phyloP scores from a whole-genome alignment of 2,329 filamentous ascomycete genomes.

The Oidium heveae region DNA sequence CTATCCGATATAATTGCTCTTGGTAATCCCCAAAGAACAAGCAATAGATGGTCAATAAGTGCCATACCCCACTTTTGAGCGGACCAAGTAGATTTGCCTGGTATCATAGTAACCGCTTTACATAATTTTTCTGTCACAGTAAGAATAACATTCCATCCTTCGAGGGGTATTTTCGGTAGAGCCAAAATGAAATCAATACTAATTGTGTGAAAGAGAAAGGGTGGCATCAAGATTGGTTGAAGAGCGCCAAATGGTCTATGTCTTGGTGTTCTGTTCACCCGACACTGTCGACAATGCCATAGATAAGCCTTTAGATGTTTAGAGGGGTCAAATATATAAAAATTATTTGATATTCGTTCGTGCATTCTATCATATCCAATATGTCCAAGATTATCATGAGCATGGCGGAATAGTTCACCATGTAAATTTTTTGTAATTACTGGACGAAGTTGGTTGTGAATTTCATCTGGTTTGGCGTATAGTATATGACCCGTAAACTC shows the following conservation, averaged over 20 bases:
- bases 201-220: neutral
- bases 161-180: neutral
- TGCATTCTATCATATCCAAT: neutral
- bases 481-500: neutral
- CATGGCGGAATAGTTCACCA: neutral
- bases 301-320: neutral
- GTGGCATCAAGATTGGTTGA: neutral
- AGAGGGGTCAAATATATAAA: neutral
- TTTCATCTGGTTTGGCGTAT: neutral
- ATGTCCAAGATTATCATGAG: neutral
- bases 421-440: neutral
- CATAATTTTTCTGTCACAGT: neutral
- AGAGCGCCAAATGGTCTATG: neutral
- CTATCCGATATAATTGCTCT: neutral
- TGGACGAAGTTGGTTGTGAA: neutral
- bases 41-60: neutral
- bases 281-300: neutral
- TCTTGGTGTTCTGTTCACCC: neutral
- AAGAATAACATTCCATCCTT: neutral
- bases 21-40: neutral
- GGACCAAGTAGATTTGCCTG: neutral
- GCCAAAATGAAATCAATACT: neutral
- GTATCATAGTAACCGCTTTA: neutral
- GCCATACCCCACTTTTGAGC: neutral
- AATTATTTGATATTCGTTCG: neutral